These are phyloP conservation scores for Thelephora aurantiotincta DNA, from an alignment of 768 basidiomycete species.

Conservation along the genomic window DNA sequence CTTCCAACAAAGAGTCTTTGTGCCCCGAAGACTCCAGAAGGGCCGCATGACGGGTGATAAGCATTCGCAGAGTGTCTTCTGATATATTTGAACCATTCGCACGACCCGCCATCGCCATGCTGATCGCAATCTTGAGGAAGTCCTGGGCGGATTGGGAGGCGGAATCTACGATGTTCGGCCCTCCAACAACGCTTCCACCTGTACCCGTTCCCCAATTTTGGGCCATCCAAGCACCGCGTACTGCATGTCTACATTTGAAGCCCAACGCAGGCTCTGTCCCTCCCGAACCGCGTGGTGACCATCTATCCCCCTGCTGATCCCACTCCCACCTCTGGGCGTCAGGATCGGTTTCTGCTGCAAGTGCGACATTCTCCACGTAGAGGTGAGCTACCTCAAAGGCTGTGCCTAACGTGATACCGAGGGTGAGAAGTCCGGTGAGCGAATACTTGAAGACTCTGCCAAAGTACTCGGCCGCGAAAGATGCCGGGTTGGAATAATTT, in stretches of 20 bases:
- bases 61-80: conserved; percentile 15
- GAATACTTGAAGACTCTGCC: conserved; percentile 36
- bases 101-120: conserved; percentile 28
- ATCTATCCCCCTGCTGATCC: conserved; percentile 46
- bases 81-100: conserved; percentile 28
- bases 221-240: conserved; percentile 62
- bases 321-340: conserved; percentile 52
- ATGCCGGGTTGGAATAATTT: conserved; percentile 20
- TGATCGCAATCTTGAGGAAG: conserved; percentile 31
- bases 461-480: conserved; percentile 28
- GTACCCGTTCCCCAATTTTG: conserved; percentile 46
- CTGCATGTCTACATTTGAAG: conserved; percentile 40
- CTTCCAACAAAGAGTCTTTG: conserved; percentile 31
- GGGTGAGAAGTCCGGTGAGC: conserved; percentile 26
- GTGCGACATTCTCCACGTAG: conserved; percentile 47
- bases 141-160: conserved; percentile 37
- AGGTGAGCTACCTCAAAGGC: conserved; percentile 44
- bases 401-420: conserved; percentile 29
- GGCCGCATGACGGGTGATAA: conserved; percentile 40
- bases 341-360: conserved; percentile 32
- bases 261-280: conserved; percentile 68
- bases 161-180: conserved; percentile 33
- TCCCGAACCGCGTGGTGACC: conserved; percentile 35
- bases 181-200: conserved; percentile 21
- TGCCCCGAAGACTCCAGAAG: conserved; percentile 51